A percentile compares a stretch with the other conserved stretches of the same genome.
These are phyloP conservation scores for Aspergillus proliferans DNA, from an alignment of 2,329 filamentous ascomycete species.

Conservation along the genomic window DNA sequence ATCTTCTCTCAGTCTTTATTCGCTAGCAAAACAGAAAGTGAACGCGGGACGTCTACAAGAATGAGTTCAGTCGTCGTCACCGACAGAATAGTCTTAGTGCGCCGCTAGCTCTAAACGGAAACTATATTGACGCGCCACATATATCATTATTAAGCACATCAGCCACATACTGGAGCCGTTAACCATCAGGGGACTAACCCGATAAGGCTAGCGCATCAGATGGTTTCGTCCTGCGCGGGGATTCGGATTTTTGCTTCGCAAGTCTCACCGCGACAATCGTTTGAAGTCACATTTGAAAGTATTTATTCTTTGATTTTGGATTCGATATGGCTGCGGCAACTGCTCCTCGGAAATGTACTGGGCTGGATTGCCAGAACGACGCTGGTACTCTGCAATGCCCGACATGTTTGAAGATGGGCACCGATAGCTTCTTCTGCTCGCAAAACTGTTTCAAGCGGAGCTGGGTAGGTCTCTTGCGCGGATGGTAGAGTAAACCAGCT, in stretches of 20 bases:
- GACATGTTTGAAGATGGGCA: slow-evolving; percentile 83
- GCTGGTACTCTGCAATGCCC: slow-evolving; percentile 86
- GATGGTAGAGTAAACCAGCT: background rate
- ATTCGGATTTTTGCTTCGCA: background rate
- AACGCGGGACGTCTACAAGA: too few species aligned
- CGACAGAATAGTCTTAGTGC: too few species aligned
- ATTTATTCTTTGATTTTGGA: background rate
- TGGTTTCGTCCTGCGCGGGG: background rate
- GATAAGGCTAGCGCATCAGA: background rate
- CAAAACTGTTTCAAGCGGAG: slow-evolving; percentile 99
- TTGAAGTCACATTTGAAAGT: background rate
- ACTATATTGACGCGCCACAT: background rate
- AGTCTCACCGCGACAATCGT: background rate
- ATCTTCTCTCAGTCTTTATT: too few species aligned
- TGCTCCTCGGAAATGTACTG: slow-evolving; percentile 55
- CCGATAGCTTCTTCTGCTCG: slow-evolving; percentile 93
- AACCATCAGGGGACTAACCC: background rate
- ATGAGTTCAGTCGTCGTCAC: too few species aligned
- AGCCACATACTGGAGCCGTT: background rate
- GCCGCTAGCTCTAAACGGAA: too few species aligned
- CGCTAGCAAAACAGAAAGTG: too few species aligned
- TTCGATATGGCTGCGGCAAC: slow-evolving; percentile 24
- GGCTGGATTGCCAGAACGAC: slow-evolving; percentile 78
- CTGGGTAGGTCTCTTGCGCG: slow-evolving; percentile 63
- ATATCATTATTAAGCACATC: background rate